Evolutionary conservation across 148 eudicot species (phyloP), one percentile per base, ranked within the genome.

Genomic region (Fagopyrum homotropicum): DNA sequence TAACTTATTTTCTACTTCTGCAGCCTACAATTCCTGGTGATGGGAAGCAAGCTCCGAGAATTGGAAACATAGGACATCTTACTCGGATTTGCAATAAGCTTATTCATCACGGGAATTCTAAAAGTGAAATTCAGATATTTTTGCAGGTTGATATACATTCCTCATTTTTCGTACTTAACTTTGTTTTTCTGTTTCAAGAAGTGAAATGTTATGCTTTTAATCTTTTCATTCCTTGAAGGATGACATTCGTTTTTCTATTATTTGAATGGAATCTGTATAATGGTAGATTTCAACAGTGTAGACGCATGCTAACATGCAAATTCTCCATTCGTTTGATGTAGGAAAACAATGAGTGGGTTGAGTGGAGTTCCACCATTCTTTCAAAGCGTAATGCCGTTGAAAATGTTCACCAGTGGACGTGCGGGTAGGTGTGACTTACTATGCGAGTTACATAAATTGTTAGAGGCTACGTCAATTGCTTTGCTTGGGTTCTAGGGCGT

Each of bases 21-120:
- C 92, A 95, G 99, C 92, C 94, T 54, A 86, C 99, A 22, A 79
- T 88, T 45, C 75, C 90, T 59, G 82, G 75, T 43, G 92, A 87
- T 77, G 99, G 86, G 56, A 89, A 85, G 76, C 49, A 79, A 30
- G 85, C 90, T 22, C 93, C 91, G 11, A 89, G 92, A 86, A 84
- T 90, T 47, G 99, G 99, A 61, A 89, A 85, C 79, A 89, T 90
- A 82, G 99, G 99, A 73, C 99, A 95, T 81, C 57, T 89, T 72
- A 95, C 99, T 51, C 97, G 91, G 30, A 92, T 95, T 81, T 89
- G 94, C 59, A 95, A 92, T 89, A 95, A 90, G 80, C 90, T 95
- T 77, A 82, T 90, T 66, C 90, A 85, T 82, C 69, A 85, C 72
- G 92, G 91, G 69, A 89, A 84, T 78, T 82, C 75, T 75, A 89